These are phyloP conservation scores for Dactylellina haptotyla DNA, from an alignment of 2,329 filamentous ascomycete species.

Conservation along the genomic window DNA sequence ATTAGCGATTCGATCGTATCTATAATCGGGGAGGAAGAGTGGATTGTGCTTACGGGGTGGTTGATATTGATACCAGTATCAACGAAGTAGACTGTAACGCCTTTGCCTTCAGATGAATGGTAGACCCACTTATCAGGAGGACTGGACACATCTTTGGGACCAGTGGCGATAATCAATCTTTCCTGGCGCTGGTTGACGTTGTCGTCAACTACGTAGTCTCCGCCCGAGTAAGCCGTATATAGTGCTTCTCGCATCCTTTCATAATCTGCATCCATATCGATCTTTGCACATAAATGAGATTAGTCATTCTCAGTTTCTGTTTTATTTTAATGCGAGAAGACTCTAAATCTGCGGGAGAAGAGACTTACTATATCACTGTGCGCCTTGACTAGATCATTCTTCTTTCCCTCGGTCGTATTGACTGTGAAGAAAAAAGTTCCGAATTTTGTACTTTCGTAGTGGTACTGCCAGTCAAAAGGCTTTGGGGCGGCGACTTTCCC, in stretches of 20 bases:
- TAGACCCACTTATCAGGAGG: slow-evolving; percentile 7
- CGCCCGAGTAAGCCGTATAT: slow-evolving; percentile 14
- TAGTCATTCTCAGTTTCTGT: background rate
- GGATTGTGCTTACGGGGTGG: slow-evolving; percentile 21
- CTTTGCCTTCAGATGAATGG: slow-evolving; percentile 10
- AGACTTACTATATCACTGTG: slow-evolving; percentile 24
- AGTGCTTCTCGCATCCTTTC: background rate
- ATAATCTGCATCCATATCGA: slow-evolving; percentile 4
- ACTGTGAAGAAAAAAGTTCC: slow-evolving; percentile 14
- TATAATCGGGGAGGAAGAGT: too few species aligned
- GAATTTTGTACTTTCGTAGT: background rate
- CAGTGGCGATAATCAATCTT: slow-evolving; percentile 25
- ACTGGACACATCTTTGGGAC: background rate
- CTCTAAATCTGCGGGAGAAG: background rate
- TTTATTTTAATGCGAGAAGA: background rate
- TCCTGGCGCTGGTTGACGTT: slow-evolving; percentile 31
- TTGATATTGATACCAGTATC: slow-evolving; percentile 42
- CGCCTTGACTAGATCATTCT: background rate
- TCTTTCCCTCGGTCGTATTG: background rate
- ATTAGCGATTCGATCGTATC: background rate
- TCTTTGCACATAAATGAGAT: slow-evolving; percentile 2
- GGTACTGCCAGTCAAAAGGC: background rate
- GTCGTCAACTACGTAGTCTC: background rate
- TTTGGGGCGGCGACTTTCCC: background rate
- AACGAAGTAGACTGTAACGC: slow-evolving; percentile 28